Evolutionary conservation across 1,284 basidiomycete species (phyloP), one percentile per base, ranked within the genome.

Genomic region (Mycena sp.): DNA sequence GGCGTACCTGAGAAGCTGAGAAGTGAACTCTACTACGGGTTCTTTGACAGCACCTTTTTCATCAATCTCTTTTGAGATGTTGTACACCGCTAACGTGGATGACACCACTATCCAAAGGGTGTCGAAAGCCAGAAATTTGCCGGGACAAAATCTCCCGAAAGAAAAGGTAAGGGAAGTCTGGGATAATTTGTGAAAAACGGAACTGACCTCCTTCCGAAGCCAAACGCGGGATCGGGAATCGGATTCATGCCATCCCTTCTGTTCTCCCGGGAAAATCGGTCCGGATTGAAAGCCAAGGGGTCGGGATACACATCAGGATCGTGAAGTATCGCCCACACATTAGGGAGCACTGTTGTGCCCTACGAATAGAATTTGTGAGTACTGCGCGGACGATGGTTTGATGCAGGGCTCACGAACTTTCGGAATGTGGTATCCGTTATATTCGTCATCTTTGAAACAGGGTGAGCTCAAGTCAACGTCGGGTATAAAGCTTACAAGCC

Each of bases 61-160:
- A 58, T 81, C 82, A 14, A 77, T 56, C 11, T 78, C 72, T 68
- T 78, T 80, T 41, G 72, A 63, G 32, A 85, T 79, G 51, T 79
- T 71, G 68, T 80, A 83, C 14, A 79, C 78, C 9, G 80, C 71
- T 35, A 86, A 67, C 37, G 83, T 75, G 2, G 80, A 81, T 40
- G 81, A 82, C 25, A 85, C 73, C 16, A 79, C 72, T 48, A 85
- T 80, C 80, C 81, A 86, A 19, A 86, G 64, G 17, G 80, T 77
- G 66, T 84, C 82, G 59, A 80, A 78, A 55, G 79, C 81, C 11
- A 85, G 73, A 73, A 78, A 78, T 52, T 77, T 71, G 6, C 84
- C 85, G 2, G 84, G 83, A 66, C 85, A 86, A 49, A 79, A 65
- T 30, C 81, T 83, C 12, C 4, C 11, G 19, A 29, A 29, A 25